These are phyloP conservation scores for Zymoseptoria pseudotritici DNA, from an alignment of 2,329 filamentous ascomycete genomes.

Conservation along the genomic window DNA sequence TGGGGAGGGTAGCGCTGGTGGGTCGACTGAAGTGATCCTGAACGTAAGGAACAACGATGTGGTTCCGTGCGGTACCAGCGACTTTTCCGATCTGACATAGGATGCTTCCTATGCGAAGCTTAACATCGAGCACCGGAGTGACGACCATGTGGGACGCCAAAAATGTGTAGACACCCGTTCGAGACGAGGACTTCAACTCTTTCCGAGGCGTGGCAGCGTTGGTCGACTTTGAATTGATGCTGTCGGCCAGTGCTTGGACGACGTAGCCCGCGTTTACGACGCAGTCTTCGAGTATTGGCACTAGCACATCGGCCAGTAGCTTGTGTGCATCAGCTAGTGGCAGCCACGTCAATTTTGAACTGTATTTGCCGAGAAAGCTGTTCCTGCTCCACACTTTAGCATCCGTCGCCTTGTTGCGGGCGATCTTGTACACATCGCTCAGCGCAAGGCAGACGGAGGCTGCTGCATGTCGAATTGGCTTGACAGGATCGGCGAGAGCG, in stretches of 20 bases:
- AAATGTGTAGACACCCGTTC: constrained; percentile 61
- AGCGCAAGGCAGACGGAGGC: constrained; percentile 10
- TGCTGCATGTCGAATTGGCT: constrained; percentile 46
- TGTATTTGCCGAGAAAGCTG: constrained; percentile 55
- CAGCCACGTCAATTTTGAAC: constrained; percentile 49
- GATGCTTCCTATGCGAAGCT: constrained; percentile 62
- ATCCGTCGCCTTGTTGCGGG: constrained; percentile 6
- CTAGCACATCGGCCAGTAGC: constrained; percentile 58
- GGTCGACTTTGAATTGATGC: constrained; percentile 43
- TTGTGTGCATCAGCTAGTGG: constrained; percentile 50
- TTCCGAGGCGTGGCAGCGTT: constrained; percentile 12
- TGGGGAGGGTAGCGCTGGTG: constrained; percentile 38
- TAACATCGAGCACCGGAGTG: constrained; percentile 62
- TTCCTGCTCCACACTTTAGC: constrained; percentile 46
- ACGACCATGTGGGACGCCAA: constrained; percentile 64
- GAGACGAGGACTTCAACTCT: constrained; percentile 53
- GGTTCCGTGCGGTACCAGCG: constrained; percentile 64
- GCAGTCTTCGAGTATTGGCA: constrained; percentile 76
- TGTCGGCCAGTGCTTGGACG: constrained; percentile 52
- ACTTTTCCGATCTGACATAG: constrained; percentile 66
- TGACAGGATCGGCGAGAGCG: constrained; percentile 47
- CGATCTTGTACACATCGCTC: constrained; percentile 8
- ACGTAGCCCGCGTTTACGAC: constrained; percentile 71
- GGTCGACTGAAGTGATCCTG: constrained; percentile 58
- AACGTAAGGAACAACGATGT: constrained; percentile 68